phyloP scores from a whole-genome alignment of 2,329 filamentous ascomycete species.

The Verticillium alfalfae region DNA sequence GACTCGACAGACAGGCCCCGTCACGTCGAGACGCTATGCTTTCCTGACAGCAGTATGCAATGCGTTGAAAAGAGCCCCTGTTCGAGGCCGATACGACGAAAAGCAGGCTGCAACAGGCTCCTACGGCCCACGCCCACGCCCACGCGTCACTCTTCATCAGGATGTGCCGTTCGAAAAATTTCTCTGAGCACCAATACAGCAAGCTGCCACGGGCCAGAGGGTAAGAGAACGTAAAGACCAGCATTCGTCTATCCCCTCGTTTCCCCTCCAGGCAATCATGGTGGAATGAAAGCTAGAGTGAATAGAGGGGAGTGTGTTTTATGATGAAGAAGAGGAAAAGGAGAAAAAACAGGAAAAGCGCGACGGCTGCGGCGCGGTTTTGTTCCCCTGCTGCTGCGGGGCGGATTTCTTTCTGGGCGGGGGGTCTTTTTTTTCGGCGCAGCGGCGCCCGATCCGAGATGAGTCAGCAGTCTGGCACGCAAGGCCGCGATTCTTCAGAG shows the following conservation, averaged over 20 bases:
- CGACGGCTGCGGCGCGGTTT: neutral
- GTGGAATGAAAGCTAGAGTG: constrained; percentile 58
- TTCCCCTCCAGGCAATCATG: constrained; percentile 63
- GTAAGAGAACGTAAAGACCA: constrained; percentile 38
- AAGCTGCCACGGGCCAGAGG: constrained; percentile 33
- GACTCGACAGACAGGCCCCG: too few relatives aligned
- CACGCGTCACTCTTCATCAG: neutral
- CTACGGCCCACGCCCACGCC: too few relatives aligned
- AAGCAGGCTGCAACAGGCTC: too few relatives aligned
- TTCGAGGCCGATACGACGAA: too few relatives aligned
- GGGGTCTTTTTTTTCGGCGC: neutral
- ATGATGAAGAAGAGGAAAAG: constrained; percentile 25
- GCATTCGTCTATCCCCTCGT: constrained; percentile 58
- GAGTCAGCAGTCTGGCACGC: neutral
- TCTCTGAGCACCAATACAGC: constrained; percentile 24
- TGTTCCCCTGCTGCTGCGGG: neutral
- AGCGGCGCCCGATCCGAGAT: neutral
- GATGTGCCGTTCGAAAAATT: neutral
- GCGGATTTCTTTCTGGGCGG: neutral
- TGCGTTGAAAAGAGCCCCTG: too few relatives aligned
- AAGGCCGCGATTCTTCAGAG: too few relatives aligned
- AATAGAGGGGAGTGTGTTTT: constrained; percentile 55
- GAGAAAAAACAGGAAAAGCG: constrained; percentile 6
- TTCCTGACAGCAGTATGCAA: too few relatives aligned
- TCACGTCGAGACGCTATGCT: too few relatives aligned